A percentile compares a stretch with the other conserved stretches of the same genome.
These are phyloP conservation scores for Kingdonia uniflora DNA, from an alignment of 164 flowering plant species.

Conservation along the genomic window DNA sequence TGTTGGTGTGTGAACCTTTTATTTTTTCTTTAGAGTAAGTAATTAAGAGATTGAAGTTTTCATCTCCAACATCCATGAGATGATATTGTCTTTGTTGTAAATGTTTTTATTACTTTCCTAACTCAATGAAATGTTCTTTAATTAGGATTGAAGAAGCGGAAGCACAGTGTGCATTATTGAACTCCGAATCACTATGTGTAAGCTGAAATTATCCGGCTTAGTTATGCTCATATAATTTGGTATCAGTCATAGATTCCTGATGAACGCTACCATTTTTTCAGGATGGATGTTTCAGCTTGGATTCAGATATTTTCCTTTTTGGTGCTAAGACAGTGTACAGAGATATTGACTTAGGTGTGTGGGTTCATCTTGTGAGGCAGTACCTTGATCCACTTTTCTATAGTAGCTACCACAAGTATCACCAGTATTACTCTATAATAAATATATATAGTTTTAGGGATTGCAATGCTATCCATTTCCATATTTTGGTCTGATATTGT, in stretches of 20 bases:
- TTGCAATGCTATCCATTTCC: no score
- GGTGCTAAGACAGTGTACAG: constrained; percentile 93
- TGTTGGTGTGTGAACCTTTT: background rate
- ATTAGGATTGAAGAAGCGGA: constrained; percentile 90
- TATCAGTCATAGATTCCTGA: background rate
- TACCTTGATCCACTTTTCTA: no score
- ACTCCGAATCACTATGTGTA: constrained; percentile 76
- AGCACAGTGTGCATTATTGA: constrained; percentile 88
- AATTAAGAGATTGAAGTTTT: background rate
- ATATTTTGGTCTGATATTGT: no score
- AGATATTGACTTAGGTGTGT: constrained; percentile 83
- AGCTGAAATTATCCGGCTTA: constrained; percentile 16
- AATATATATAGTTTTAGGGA: no score
- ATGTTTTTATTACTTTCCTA: background rate
- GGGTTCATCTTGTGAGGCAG: background rate
- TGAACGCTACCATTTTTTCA: constrained; percentile 17
- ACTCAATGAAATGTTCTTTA: background rate
- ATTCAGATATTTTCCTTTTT: constrained; percentile 91
- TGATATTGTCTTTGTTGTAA: no score
- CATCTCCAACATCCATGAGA: background rate
- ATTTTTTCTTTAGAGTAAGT: background rate
- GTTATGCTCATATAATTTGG: background rate
- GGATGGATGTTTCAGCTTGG: constrained; percentile 96
- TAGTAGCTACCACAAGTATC: no score
- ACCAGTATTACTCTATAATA: no score